Base-by-base conservation (phyloP, 225 moss, liverwort and hornwort species). In the Polytrichum formosum region DNA sequence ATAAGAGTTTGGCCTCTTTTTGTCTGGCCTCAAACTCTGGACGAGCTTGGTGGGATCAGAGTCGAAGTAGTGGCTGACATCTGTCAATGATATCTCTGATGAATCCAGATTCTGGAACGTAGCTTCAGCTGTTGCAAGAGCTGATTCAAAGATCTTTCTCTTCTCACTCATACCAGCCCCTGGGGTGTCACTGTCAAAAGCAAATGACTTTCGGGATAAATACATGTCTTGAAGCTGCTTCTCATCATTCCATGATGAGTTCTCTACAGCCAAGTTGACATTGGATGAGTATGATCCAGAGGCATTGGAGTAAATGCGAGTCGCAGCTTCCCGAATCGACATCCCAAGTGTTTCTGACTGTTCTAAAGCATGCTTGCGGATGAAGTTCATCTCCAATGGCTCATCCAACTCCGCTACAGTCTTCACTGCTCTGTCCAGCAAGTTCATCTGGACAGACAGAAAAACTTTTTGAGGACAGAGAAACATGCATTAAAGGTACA, bases 191-290 rank as follows among this genome's bases (percentile, higher is more conserved):
- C 94, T 94, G 75, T 98, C 94, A 59, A 98, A 98, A 62, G 97
- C 97, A 68, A 94, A 98, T 0, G 97, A 98, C 71, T 98, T 98
- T 31, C 97, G 80, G 3, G 94, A 94, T 33, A 98, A 72, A 33
- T 98, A 98, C 97, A 98, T 98, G 67, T 98, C 97, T 78, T 98
- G 97, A 55, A 98, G 79, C 68, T 98, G 97, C 77, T 98, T 94
- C 78, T 98, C 97, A 60, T 98, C 88, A 30, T 98, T 98, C 97
- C 97, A 98, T 1, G 97, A 98, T 1, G 97, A 98, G 28, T 98
- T 98, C 70, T 98, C 97, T 4, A 98, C 94, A 1, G 97, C 97
- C 77, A 98, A 63, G 64, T 94, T 98, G 25, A 98, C 97, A 66
- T 98, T 94, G 2, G 94, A 98, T 7, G 94, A 94, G 78, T 98